Base-by-base conservation (phyloP, 371 early-diverging fungal species). In the Apophysomyces variabilis region DNA sequence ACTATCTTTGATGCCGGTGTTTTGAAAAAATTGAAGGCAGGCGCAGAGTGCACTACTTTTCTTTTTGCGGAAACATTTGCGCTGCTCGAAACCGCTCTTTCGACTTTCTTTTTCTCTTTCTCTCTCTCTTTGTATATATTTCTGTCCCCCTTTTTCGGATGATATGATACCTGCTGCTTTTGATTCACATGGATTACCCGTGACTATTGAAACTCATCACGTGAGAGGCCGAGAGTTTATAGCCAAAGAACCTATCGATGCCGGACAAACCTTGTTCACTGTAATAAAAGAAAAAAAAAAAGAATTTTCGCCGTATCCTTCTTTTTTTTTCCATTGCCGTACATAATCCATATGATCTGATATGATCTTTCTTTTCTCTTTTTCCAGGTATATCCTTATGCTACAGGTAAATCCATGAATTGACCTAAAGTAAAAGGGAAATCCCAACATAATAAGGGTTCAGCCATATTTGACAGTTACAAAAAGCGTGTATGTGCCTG, bases 401-500 rank as follows among this genome's bases (percentile, higher is more conserved):
- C 71, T 11, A 64, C 71, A 74, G 75, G 75, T 67, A 70, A 38
- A 39, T 44, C 32, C 3, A 26, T 2, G 38, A 16, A 7, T 7
- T 38, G 16, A 44, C 13, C 3, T 41, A 13, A 56, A 41, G n/a
- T 26, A 26, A 32, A 7, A 38, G n/a, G 13, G 43, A 57, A 4
- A 66, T 66, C 45, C 68, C 68, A 13, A 65, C 35, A 50, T 70
- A 46, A 9, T 69, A 26, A 6, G 70, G 70, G 21, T 38, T 58
- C 35, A 75, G 78, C 75, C 8, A 69, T 83, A 14, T 79, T 79
- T 69, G 86, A 82, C 59, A 74, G 73, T 58, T 70, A 70, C 68
- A 66, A 69, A 14, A 82, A 82, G 64, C 72, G 77, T 36, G 73
- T 82, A 5, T 86, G 86, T 66, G 83, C 79, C 2, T 65, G 71